These are phyloP conservation scores for Lactarius indigo DNA, from an alignment of 768 basidiomycete species.

Conservation along the genomic window DNA sequence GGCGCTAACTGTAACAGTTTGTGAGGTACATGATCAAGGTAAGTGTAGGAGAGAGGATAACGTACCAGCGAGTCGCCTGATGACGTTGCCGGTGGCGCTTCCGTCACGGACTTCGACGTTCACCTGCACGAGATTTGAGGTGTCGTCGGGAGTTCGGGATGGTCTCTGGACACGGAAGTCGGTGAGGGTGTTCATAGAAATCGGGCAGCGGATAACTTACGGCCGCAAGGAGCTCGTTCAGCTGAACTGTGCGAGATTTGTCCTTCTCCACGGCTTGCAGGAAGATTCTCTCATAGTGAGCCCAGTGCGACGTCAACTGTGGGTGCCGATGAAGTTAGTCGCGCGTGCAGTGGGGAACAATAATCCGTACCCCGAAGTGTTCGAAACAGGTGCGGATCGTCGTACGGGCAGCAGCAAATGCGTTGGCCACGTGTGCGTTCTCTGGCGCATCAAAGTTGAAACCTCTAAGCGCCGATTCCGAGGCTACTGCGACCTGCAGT, in stretches of 20 bases:
- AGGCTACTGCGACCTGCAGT: constrained; percentile 10
- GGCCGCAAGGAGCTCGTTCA: constrained; percentile 14
- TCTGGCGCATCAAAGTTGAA: constrained; percentile 16
- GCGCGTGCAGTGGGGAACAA: not conserved
- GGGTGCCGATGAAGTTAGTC: not conserved
- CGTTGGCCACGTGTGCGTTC: not conserved
- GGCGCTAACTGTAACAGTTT: constrained; percentile 5
- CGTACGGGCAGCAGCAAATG: constrained; percentile 7
- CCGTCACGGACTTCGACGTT: constrained; percentile 12
- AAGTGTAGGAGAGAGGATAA: not conserved
- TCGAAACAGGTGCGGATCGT: constrained; percentile 15
- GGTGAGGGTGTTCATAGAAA: not conserved
- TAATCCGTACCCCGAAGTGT: constrained; percentile 16
- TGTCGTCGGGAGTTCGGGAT: not conserved
- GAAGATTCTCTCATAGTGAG: constrained; percentile 18
- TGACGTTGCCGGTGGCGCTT: constrained; percentile 2
- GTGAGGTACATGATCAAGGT: not conserved
- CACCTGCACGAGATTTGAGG: constrained; percentile 12
- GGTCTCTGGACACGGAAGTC: constrained; percentile 2
- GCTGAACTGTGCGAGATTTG: constrained; percentile 11
- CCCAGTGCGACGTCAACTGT: constrained; percentile 16
- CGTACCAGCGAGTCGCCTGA: constrained; percentile 8
- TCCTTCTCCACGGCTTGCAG: constrained; percentile 21
- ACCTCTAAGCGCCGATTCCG: not conserved
- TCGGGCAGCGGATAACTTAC: not conserved